A percentile compares a stretch with the other conserved stretches of the same genome.
phyloP scores from a whole-genome alignment of 2,329 filamentous ascomycete genomes.

The Fonsecaea pugnacius region DNA sequence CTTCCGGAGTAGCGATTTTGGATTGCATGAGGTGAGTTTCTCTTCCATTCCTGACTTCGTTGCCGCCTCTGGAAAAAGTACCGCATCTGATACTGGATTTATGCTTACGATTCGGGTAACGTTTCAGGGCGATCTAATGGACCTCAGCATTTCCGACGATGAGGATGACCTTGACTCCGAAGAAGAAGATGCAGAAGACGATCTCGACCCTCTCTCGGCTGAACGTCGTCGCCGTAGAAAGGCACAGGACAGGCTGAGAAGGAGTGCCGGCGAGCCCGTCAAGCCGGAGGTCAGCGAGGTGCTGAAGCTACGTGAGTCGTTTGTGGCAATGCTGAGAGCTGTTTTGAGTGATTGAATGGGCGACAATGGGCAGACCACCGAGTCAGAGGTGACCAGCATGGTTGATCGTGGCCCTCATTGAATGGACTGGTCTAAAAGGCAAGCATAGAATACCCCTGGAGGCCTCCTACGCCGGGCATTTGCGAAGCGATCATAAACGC shows the following conservation, averaged over 20 bases:
- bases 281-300: constrained; percentile 82
- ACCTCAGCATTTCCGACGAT: constrained; percentile 78
- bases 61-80: background rate
- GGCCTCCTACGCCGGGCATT: background rate
- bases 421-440: background rate
- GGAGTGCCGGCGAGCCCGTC: constrained; percentile 78
- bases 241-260: constrained; percentile 77
- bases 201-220: constrained; percentile 82
- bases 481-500: background rate
- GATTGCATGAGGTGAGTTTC: constrained; percentile 71
- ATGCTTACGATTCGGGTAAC: constrained; percentile 7
- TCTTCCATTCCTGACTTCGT: background rate
- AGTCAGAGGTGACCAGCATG: background rate
- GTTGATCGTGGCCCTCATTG: background rate
- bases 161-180: constrained; percentile 64
- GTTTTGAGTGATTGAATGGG: constrained; percentile 73
- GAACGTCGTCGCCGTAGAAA: constrained; percentile 78
- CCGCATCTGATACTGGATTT: background rate
- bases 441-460: constrained; percentile 2
- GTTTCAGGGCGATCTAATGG: constrained; percentile 71
- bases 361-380: background rate
- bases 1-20: constrained; percentile 86
- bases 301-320: constrained; percentile 76
- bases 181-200: constrained; percentile 74
- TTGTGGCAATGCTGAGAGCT: constrained; percentile 78